Evolutionary conservation across 177 flowering plant species (phyloP).

Genomic region (Tripterygium wilfordii): DNA sequence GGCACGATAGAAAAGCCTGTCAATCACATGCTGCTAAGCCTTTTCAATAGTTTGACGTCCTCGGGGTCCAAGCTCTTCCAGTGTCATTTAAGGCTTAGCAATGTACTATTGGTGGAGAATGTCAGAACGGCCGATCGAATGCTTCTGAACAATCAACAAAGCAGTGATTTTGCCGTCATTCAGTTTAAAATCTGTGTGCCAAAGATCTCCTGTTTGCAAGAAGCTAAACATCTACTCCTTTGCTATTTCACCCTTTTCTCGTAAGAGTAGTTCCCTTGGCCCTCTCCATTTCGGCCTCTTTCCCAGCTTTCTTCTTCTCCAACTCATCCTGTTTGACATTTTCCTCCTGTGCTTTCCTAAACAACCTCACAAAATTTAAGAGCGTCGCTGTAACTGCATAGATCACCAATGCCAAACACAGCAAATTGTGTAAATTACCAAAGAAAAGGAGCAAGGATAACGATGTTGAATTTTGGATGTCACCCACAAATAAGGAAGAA

Average conservation of each 20-base stretch:
- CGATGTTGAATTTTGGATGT: neutral
- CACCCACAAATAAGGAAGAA: too few species aligned
- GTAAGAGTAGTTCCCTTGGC: slow-evolving; percentile 55
- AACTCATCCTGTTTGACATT: slow-evolving; percentile 82
- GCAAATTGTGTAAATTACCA: slow-evolving; percentile 48
- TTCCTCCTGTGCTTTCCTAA: slow-evolving; percentile 82
- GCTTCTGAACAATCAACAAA: slow-evolving; percentile 4
- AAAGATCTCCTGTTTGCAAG: slow-evolving; percentile 14
- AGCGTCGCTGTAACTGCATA: slow-evolving; percentile 80
- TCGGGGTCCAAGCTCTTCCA: neutral
- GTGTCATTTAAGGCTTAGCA: slow-evolving; percentile 8
- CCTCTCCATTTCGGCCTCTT: slow-evolving; percentile 85
- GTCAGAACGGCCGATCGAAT: neutral
- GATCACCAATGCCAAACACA: neutral
- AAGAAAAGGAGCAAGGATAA: neutral
- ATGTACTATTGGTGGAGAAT: slow-evolving; percentile 9
- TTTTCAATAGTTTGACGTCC: slow-evolving; percentile 1
- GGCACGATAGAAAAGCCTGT: neutral
- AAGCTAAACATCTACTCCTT: slow-evolving; percentile 9
- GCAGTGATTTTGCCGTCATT: slow-evolving; percentile 9
- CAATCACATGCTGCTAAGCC: neutral
- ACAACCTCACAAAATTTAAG: slow-evolving; percentile 75
- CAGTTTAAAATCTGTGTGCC: slow-evolving; percentile 4
- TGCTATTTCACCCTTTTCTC: slow-evolving; percentile 34
- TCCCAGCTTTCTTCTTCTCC: slow-evolving; percentile 88